Evolutionary conservation across 345 rosid species (phyloP).

Genomic region (Theobroma cacao): DNA sequence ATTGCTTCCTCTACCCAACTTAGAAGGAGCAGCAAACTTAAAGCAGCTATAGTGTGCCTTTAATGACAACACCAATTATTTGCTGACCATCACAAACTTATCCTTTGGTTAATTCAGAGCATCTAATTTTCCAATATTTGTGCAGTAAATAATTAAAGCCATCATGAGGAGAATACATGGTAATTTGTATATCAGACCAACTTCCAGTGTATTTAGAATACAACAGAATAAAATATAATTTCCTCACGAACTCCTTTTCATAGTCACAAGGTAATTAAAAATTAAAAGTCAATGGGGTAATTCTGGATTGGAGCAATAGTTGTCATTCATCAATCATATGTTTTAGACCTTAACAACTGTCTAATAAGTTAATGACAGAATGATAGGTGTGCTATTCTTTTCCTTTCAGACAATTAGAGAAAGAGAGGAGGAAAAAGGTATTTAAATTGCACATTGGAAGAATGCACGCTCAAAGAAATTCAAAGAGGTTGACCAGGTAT

Average conservation of each 20-base stretch:
- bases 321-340: neutral
- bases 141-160: neutral
- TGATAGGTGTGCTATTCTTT: neutral
- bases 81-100: neutral
- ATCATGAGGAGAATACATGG: neutral
- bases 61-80: neutral
- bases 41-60: neutral
- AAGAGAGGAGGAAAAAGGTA: neutral
- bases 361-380: neutral
- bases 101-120: neutral
- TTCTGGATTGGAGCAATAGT: neutral
- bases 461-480: neutral
- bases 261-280: neutral
- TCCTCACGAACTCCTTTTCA: neutral
- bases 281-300: neutral
- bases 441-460: neutral
- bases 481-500: neutral
- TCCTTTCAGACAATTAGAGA: neutral
- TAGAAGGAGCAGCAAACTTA: neutral
- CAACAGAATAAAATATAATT: neutral
- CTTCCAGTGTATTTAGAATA: neutral
- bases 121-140: neutral
- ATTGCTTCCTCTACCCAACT: neutral
- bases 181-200: neutral
- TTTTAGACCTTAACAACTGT: neutral